Percentiles rank a stretch among this genome's conserved stretches.
Conservation (phyloP, 768 basidiomycete species). For the Rhodotorula diobovata region DNA sequence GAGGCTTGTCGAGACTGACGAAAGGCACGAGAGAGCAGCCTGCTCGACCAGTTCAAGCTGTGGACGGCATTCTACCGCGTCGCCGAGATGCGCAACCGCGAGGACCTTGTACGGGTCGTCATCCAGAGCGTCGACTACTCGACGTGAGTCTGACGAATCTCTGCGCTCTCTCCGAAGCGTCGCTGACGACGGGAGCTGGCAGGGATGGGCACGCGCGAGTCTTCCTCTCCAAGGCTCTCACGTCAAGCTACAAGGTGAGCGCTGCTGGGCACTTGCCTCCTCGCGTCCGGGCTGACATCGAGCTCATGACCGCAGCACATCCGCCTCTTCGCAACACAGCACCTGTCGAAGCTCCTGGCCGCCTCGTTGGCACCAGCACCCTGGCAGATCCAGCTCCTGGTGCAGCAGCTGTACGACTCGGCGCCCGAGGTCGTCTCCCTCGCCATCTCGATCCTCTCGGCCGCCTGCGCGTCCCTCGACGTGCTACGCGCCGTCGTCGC, state of each 20-base stretch:
- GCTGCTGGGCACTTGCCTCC: too few relatives aligned
- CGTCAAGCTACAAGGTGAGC: slow-evolving; percentile 77
- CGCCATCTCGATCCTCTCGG: slow-evolving; percentile 82
- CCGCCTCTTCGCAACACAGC: slow-evolving; percentile 78
- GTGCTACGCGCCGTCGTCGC: slow-evolving; percentile 84
- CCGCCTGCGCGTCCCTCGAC: slow-evolving; percentile 77
- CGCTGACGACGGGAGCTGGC: background rate
- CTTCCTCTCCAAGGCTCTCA: slow-evolving; percentile 86
- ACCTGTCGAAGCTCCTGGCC: slow-evolving; percentile 57
- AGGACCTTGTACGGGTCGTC: slow-evolving; percentile 85
- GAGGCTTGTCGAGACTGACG: background rate
- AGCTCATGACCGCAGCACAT: slow-evolving; percentile 63
- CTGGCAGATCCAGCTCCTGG: slow-evolving; percentile 87
- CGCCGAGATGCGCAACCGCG: slow-evolving; percentile 80
- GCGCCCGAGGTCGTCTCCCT: slow-evolving; percentile 81
- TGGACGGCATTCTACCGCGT: slow-evolving; percentile 96
- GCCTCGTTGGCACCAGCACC: slow-evolving; percentile 49
- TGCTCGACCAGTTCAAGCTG: slow-evolving; percentile 84
- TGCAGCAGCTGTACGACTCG: slow-evolving; percentile 94
- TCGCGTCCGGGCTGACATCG: background rate
- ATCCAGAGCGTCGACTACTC: slow-evolving; percentile 83
- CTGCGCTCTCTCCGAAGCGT: too few relatives aligned
- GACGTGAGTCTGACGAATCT: slow-evolving; percentile 27
- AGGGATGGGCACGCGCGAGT: slow-evolving; percentile 94
- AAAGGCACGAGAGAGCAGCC: slow-evolving; percentile 51